A percentile compares a stretch with the other conserved stretches of the same genome.
Conservation (phyloP, 2,329 filamentous ascomycete genomes). For the Penicillium expansum region DNA sequence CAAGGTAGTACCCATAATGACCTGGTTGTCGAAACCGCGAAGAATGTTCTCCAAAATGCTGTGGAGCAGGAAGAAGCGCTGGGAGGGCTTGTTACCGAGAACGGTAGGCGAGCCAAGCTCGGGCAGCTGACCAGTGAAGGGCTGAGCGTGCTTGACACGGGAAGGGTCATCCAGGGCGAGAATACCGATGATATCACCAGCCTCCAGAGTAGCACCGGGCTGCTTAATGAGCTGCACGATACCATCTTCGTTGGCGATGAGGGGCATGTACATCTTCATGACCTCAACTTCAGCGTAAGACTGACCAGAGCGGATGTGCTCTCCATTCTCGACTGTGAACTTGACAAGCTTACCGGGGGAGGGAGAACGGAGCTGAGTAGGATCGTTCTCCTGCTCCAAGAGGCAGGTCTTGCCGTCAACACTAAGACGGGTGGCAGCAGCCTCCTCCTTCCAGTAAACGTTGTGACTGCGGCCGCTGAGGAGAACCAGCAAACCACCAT, state of each 20-base stretch:
- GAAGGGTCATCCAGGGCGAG: conserved; percentile 91
- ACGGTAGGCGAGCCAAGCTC: conserved; percentile 82
- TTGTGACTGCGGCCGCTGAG: conserved; percentile 93
- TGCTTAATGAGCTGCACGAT: conserved; percentile 98
- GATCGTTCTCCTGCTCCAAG: conserved; percentile 97
- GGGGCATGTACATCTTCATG: conserved; percentile 99
- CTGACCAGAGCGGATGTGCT: conserved; percentile 88
- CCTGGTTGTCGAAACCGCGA: conserved; percentile 91
- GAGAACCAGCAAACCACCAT: conserved; percentile 88
- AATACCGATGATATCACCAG: conserved; percentile 97
- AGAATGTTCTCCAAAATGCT: conserved; percentile 84
- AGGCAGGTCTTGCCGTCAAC: conserved; percentile 98
- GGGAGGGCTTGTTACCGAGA: conserved; percentile 85
- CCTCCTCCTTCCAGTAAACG: conserved; percentile 99
- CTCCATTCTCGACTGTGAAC: conserved; percentile 92
- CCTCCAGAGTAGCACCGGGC: conserved; percentile 94
- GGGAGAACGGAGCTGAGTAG: conserved; percentile 90
- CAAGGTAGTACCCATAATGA: conserved; percentile 85
- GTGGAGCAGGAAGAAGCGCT: conserved; percentile 75
- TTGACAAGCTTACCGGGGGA: conserved; percentile 98
- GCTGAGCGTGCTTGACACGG: conserved; percentile 93
- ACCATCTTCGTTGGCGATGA: conserved; percentile 91
- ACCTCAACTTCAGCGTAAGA: conserved; percentile 97
- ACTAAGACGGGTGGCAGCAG: conserved; percentile 89
- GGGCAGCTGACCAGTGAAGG: conserved; percentile 87